Evolutionary conservation across 2,329 filamentous ascomycete species (phyloP).

Genomic region (Catunica adiposa): DNA sequence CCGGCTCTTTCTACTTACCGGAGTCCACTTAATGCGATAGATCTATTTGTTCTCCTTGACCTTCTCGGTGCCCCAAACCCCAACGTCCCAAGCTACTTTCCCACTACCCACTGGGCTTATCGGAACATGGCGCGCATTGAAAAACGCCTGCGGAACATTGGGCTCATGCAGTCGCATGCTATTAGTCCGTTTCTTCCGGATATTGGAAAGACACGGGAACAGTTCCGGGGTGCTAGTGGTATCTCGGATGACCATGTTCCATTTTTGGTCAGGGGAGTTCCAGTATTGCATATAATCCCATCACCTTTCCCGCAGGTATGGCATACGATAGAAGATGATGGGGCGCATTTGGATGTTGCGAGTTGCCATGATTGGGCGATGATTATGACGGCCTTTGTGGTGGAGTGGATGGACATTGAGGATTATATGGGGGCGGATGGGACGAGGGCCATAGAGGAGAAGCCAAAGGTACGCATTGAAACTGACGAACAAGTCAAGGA

Average conservation of each 20-base stretch:
- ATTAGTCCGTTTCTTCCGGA: constrained; percentile 47
- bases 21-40: constrained; percentile 61
- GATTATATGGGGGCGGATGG: constrained; percentile 18
- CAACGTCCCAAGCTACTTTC: constrained; percentile 68
- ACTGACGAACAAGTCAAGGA: background rate
- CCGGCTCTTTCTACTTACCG: constrained; percentile 57
- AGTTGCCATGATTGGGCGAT: constrained; percentile 78
- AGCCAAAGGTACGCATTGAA: constrained; percentile 29
- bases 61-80: constrained; percentile 59
- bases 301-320: constrained; percentile 67
- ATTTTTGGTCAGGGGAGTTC: constrained; percentile 73
- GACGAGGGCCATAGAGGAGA: background rate
- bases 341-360: constrained; percentile 61
- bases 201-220: constrained; percentile 31
- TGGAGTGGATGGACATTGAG: constrained; percentile 78
- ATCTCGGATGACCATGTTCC: constrained; percentile 84
- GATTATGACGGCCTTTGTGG: constrained; percentile 67
- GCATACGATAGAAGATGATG: constrained; percentile 76
- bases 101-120: constrained; percentile 89
- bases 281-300: constrained; percentile 80
- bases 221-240: constrained; percentile 31
- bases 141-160: constrained; percentile 49
- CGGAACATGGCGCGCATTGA: constrained; percentile 58
- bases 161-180: constrained; percentile 45
- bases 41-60: constrained; percentile 81